phyloP scores from a whole-genome alignment of 306 rosid species.

The Morella rubra region DNA sequence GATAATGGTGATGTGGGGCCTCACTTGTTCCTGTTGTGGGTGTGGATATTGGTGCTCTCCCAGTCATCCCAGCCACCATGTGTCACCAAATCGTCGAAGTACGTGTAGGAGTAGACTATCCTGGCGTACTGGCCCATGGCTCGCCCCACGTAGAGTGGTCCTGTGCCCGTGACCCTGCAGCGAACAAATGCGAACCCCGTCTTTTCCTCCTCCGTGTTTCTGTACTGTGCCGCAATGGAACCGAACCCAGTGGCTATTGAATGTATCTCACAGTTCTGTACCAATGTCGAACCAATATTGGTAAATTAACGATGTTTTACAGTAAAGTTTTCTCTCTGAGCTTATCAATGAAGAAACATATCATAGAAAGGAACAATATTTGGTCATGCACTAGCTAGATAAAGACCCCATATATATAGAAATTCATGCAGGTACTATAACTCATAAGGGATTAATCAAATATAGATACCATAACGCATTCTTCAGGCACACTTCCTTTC shows the following conservation, averaged over 20 bases:
- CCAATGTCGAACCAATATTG: background rate
- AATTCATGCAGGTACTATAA: no score
- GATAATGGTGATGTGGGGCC: background rate
- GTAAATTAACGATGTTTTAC: no score
- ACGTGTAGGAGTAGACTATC: conserved; percentile 68
- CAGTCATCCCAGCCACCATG: conserved; percentile 88
- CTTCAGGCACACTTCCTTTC: background rate
- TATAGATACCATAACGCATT: background rate
- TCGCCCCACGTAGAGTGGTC: conserved; percentile 77
- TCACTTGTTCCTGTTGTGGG: conserved; percentile 53
- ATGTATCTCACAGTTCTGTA: conserved; percentile 75
- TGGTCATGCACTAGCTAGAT: no score
- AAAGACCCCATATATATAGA: no score
- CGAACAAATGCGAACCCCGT: conserved; percentile 77
- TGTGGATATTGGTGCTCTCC: conserved; percentile 34
- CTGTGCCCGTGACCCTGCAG: conserved; percentile 72
- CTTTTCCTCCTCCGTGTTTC: conserved; percentile 48
- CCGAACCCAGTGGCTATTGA: conserved; percentile 77
- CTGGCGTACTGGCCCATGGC: conserved; percentile 78
- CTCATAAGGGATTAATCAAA: background rate
- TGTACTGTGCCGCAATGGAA: conserved; percentile 82
- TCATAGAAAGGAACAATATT: no score
- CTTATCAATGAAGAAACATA: no score
- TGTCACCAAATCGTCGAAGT: conserved; percentile 67
- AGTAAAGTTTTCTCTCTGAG: no score